Percentiles rank a stretch among this genome's conserved stretches.
Evolutionary conservation across 192 early-diverging fungal species (phyloP).

Genomic region (Podila epigama): DNA sequence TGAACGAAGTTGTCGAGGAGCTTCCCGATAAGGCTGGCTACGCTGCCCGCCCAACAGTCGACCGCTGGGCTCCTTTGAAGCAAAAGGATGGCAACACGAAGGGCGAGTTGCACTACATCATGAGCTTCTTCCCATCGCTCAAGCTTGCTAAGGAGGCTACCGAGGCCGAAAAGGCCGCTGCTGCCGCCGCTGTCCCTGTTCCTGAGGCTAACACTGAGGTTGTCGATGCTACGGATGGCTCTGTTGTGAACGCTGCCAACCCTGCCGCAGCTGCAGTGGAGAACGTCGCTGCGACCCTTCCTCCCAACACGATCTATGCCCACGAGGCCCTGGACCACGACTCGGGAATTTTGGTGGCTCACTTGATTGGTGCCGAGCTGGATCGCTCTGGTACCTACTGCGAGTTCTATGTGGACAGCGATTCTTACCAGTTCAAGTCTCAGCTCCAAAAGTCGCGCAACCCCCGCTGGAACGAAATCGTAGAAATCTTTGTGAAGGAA

Average conservation of each 20-base stretch:
- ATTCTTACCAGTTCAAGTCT: constrained; percentile 39
- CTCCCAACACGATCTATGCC: constrained; percentile 17
- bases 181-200: constrained; percentile 1
- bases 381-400: constrained; percentile 40
- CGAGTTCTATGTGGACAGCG: constrained; percentile 44
- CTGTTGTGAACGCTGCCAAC: constrained; percentile 21
- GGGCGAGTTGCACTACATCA: constrained; percentile 66
- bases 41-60: constrained; percentile 17
- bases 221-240: constrained; percentile 4
- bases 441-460: constrained; percentile 41
- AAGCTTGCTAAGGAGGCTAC: constrained; percentile 39
- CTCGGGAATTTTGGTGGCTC: constrained; percentile 35
- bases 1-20: constrained; percentile 68
- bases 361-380: constrained; percentile 30
- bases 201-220: constrained; percentile 1
- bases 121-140: constrained; percentile 62
- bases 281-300: constrained; percentile 7
- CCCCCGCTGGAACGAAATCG: constrained; percentile 52
- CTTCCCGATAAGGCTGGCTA: constrained; percentile 44
- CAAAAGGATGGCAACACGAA: constrained; percentile 65
- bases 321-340: constrained; percentile 38
- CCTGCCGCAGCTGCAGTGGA: constrained; percentile 15
- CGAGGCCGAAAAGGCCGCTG: constrained; percentile 24
- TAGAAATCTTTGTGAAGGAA: constrained; percentile 63
- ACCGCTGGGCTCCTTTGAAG: constrained; percentile 59